Evolutionary conservation across 495 filamentous ascomycete genomes (phyloP), one percentile per base, ranked within the genome.

Genomic region (Neurospora sp.): DNA sequence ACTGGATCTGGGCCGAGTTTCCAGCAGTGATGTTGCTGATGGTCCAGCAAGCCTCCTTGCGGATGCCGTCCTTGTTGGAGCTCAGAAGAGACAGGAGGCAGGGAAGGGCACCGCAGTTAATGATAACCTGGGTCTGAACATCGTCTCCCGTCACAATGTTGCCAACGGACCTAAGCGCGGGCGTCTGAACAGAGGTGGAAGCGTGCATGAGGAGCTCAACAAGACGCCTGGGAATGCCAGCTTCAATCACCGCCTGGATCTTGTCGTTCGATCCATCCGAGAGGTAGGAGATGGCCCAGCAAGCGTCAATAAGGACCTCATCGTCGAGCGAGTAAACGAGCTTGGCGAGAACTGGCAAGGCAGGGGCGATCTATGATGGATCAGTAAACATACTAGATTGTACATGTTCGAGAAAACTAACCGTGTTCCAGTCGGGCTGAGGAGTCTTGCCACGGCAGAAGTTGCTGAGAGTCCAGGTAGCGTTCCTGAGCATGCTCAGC

Each of bases 381-480:
- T 69, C 42, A 37, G 79, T 77, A 73, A 77, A 72, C 74, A 77
- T 75, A 16, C n/a, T 27, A 41, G 20, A 39, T 35, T 18, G n/a
- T n/a, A 4, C n/a, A 44, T 18, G 1, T 5, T 18, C 3, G 31
- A 4, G 69, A 23, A 54, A 72, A 88, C 90, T 82, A 86, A 97
- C 94, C 3, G 93, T 98, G 79, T 91, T 88, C 96, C 96, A 99
- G 81, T 99, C 96, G 23, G 96, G 96, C 83, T 99, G 96, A 44
- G 96, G 96, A 5, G 94, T 97, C 89, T 98, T 99, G 83, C 96
- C 96, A 87, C 96, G 95, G 86, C 96, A 99, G 86, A 99, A 99
- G 86, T 99, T 99, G 87, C 96, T 98, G 70, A 99, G 86, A 35
- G 96, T 99, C 96, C 96, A 99, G 37, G 96, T 98, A 35, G 96